Evolutionary conservation across 768 basidiomycete genomes (phyloP).

Genomic region (Exsudoporus frostii): DNA sequence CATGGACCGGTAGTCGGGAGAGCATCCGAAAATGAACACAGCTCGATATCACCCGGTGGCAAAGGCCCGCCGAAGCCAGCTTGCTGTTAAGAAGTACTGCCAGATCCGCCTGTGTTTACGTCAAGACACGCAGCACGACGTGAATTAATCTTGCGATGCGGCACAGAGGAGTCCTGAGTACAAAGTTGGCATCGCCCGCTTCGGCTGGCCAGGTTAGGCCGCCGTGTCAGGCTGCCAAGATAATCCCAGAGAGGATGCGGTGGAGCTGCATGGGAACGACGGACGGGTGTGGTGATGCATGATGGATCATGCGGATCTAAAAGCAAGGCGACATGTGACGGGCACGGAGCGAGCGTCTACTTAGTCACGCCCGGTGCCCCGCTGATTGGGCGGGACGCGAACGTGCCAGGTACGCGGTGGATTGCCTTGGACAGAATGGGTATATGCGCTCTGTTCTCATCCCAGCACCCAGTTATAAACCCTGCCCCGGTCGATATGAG

Average conservation of each 20-base stretch:
- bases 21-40: not conserved
- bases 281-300: too few relatives aligned
- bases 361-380: constrained; percentile 2
- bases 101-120: not conserved
- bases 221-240: not conserved
- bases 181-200: not conserved
- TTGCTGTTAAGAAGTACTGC: not conserved
- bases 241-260: not conserved
- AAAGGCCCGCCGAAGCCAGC: not conserved
- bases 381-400: constrained; percentile 15
- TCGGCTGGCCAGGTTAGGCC: too few relatives aligned
- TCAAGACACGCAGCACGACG: not conserved
- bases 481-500: not conserved
- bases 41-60: not conserved
- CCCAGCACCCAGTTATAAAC: constrained; percentile 8
- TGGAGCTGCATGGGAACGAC: not conserved
- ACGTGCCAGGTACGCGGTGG: constrained; percentile 29
- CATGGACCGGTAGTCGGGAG: not conserved
- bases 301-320: not conserved
- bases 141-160: not conserved
- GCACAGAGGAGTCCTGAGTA: not conserved
- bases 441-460: not conserved
- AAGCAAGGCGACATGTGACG: not conserved
- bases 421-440: not conserved
- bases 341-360: not conserved